phyloP scores from a whole-genome alignment of 2,329 filamentous ascomycete genomes.

The Talaromyces sp. region DNA sequence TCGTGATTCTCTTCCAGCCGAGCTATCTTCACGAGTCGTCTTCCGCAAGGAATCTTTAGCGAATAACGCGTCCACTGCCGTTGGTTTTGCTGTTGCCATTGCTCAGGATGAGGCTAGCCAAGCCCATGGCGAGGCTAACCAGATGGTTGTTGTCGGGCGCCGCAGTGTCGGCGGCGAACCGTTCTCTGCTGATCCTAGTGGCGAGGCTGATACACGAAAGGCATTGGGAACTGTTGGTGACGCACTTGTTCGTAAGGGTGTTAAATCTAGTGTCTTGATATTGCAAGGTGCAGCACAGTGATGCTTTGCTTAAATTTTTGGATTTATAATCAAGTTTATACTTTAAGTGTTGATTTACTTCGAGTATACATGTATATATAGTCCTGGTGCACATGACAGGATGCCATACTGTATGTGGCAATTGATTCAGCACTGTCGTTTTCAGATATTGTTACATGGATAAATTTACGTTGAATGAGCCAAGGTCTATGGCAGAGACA shows the following conservation, averaged over 20 bases:
- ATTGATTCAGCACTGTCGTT: no score
- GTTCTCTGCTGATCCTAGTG: conserved; percentile 6
- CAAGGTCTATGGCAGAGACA: conserved; percentile 10
- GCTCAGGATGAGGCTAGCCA: conserved; percentile 58
- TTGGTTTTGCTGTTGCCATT: conserved; percentile 43
- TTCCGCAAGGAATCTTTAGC: conserved; percentile 42
- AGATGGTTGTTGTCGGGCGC: conserved; percentile 64
- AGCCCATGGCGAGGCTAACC: conserved; percentile 60
- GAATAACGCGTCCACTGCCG: conserved; percentile 17
- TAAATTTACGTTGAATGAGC: background rate
- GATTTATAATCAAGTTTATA: background rate
- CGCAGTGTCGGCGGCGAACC: conserved; percentile 14
- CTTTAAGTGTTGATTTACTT: background rate
- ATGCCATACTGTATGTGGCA: background rate
- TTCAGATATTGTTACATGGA: background rate
- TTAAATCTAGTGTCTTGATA: conserved; percentile 65
- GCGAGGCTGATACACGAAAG: conserved; percentile 18
- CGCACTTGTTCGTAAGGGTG: conserved; percentile 46
- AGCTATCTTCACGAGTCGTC: conserved; percentile 50
- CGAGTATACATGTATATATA: background rate
- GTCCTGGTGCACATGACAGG: background rate
- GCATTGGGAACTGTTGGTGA: conserved; percentile 31
- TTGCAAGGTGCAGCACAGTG: conserved; percentile 52
- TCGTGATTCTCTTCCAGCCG: conserved; percentile 49
- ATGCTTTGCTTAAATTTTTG: background rate